phyloP scores from a whole-genome alignment of 805 yeast species.

The Nakazawaea wyomingensis region DNA sequence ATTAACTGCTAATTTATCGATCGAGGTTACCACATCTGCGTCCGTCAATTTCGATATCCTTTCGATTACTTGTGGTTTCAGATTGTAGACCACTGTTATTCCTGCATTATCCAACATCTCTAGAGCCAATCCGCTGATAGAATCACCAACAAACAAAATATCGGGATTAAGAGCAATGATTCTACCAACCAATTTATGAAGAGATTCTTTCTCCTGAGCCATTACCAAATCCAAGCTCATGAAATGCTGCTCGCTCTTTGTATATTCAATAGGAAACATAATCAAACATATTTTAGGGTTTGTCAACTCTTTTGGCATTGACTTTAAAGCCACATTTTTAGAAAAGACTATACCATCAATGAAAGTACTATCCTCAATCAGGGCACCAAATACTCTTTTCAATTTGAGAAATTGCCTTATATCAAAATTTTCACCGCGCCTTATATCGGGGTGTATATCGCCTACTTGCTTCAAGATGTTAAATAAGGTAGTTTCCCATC shows the following conservation, averaged over 20 bases:
- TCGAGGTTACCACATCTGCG: slow-evolving; percentile 81
- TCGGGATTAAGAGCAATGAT: slow-evolving; percentile 74
- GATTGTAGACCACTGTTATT: slow-evolving; percentile 74
- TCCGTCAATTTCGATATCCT: slow-evolving; percentile 73
- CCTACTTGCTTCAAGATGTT: slow-evolving; percentile 51
- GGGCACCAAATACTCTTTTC: slow-evolving; percentile 78
- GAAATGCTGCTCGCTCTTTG: slow-evolving; percentile 70
- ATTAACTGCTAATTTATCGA: slow-evolving; percentile 72
- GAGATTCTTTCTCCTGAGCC: slow-evolving; percentile 82
- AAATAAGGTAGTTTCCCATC: slow-evolving; percentile 58
- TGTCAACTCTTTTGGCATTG: slow-evolving; percentile 61
- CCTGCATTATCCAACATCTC: slow-evolving; percentile 66
- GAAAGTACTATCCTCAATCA: slow-evolving; percentile 50
- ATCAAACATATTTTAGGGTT: slow-evolving; percentile 77
- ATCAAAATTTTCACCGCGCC: slow-evolving; percentile 71
- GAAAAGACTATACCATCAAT: slow-evolving; percentile 83
- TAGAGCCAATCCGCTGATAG: slow-evolving; percentile 79
- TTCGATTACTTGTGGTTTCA: slow-evolving; percentile 77
- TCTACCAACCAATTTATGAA: slow-evolving; percentile 75
- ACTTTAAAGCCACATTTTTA: slow-evolving; percentile 70
- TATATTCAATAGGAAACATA: slow-evolving; percentile 86
- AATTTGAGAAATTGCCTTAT: slow-evolving; percentile 85
- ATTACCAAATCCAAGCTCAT: slow-evolving; percentile 78
- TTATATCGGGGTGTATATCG: slow-evolving; percentile 51
- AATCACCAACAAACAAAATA: slow-evolving; percentile 70